Evolutionary conservation across 208 protist species (phyloP), one percentile per base, ranked within the genome.

Genomic region (Naegleria fowleri): DNA sequence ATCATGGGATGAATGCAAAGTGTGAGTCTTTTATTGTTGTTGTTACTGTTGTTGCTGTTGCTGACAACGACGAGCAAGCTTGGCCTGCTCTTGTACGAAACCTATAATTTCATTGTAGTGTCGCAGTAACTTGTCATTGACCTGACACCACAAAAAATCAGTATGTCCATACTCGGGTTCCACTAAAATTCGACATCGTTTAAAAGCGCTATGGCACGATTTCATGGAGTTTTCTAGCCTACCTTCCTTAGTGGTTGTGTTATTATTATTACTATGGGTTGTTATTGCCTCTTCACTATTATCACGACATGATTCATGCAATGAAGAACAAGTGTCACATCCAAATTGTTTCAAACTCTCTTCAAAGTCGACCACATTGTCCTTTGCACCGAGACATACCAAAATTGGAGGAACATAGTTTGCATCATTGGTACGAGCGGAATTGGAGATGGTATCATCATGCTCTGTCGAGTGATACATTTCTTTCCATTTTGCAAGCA

Each of bases 121-220:
- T 67, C 13, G 11, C 1, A 29, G 55, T 2, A 29, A 15, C 29
- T 38, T 58, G 16, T 19, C 43, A 43, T 88, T 19, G 0, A 13
- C 6, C 19, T 51, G 25, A 22, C 41, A 6, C 85, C 85, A 88
- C 19, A 88, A 5, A 36, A 58, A 88, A 58, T 88, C 85, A n/a
- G 85, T 88, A 29, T 88, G 85, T 59, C 85, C 85, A 88, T 39
- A 88, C 43, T 88, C 85, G 55, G 7, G 9, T 7, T 39, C n/a
- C 6, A 15, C 29, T 58, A 22, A 5, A 58, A 29, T 88, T 29
- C 55, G 15, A 15, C 25, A 88, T 22, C 7, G 29, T 79, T 79
- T 79, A 11, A 25, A 79, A 79, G 19, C 67, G 11, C 67, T 9
- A 36, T 33, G n/a, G n/a, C n/a, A n/a, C n/a, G 67, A 36, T 79